phyloP scores from a whole-genome alignment of 257 asterid species.

The Ilex aquifolium region DNA sequence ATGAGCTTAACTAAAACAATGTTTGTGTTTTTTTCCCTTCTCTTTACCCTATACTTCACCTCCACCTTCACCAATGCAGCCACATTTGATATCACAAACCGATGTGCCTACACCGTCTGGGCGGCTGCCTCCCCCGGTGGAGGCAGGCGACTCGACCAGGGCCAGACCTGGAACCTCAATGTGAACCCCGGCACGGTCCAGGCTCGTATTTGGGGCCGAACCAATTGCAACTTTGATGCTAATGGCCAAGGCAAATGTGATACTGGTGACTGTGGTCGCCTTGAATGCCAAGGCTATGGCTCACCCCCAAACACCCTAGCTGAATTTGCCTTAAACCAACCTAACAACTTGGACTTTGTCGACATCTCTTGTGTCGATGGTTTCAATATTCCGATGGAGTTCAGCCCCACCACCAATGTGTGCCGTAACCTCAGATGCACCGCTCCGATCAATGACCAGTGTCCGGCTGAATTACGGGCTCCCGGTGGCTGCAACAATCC shows the following conservation, averaged over 20 bases:
- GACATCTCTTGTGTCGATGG: conserved; percentile 28
- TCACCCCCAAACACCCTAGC: conserved; percentile 24
- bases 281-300: conserved; percentile 19
- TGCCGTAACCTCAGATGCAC: conserved; percentile 26
- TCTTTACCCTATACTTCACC: background rate
- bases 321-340: conserved; percentile 21
- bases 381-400: conserved; percentile 22
- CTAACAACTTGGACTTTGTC: conserved; percentile 19
- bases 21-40: background rate
- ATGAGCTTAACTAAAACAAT: conserved; percentile 9
- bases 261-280: conserved; percentile 22
- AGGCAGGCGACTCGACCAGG: conserved; percentile 8
- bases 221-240: conserved; percentile 18
- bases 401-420: conserved; percentile 8
- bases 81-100: conserved; percentile 16
- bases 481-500: conserved; percentile 43
- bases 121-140: conserved; percentile 26
- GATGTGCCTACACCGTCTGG: conserved; percentile 25
- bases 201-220: conserved; percentile 27
- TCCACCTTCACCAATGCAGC: conserved; percentile 21
- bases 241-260: conserved; percentile 20
- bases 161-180: conserved; percentile 11
- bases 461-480: conserved; percentile 31
- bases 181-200: conserved; percentile 18
- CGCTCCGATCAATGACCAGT: conserved; percentile 23